Conservation (phyloP, 441 rosid species). For the Adansonia gregorii region DNA sequence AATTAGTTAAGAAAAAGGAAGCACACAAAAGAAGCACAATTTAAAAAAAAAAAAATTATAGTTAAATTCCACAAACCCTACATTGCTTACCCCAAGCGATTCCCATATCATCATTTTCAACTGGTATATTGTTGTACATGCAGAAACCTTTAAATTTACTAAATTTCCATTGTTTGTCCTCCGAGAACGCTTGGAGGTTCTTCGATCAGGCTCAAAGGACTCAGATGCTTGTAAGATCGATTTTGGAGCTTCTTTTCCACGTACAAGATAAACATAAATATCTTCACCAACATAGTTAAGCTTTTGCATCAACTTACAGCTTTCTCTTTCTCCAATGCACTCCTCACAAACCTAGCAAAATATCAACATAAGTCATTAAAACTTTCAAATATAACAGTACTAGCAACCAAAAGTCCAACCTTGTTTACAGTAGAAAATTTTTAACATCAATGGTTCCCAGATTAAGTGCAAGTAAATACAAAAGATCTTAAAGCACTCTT, state of each 20-base stretch:
- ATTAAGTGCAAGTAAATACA: neutral
- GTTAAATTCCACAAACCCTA: slow-evolving; percentile 19
- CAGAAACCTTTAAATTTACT: slow-evolving; percentile 83
- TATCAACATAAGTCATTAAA: neutral
- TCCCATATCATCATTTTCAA: slow-evolving; percentile 99
- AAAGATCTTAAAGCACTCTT: neutral
- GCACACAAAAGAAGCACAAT: neutral
- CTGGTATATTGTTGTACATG: slow-evolving; percentile 85
- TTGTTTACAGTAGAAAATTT: neutral
- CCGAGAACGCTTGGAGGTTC: slow-evolving; percentile 89
- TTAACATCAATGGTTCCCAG: neutral
- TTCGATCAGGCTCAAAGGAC: slow-evolving; percentile 72
- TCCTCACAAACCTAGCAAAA: slow-evolving; percentile 73
- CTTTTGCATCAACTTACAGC: slow-evolving; percentile 87
- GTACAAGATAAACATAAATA: slow-evolving; percentile 74
- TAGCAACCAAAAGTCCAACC: neutral
- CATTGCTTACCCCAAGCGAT: slow-evolving; percentile 89
- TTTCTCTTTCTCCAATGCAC: slow-evolving; percentile 95
- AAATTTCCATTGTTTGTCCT: slow-evolving; percentile 74
- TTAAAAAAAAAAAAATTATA: neutral
- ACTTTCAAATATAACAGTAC: neutral
- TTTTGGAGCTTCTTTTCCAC: slow-evolving; percentile 94
- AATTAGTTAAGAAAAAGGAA: slow-evolving; percentile 1
- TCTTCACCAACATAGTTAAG: slow-evolving; percentile 81
- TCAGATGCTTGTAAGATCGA: slow-evolving; percentile 85